A percentile compares a stretch with the other conserved stretches of the same genome.
Evolutionary conservation across 139 green algal genomes (phyloP).

Genomic region (Chlamydomonas urium): DNA sequence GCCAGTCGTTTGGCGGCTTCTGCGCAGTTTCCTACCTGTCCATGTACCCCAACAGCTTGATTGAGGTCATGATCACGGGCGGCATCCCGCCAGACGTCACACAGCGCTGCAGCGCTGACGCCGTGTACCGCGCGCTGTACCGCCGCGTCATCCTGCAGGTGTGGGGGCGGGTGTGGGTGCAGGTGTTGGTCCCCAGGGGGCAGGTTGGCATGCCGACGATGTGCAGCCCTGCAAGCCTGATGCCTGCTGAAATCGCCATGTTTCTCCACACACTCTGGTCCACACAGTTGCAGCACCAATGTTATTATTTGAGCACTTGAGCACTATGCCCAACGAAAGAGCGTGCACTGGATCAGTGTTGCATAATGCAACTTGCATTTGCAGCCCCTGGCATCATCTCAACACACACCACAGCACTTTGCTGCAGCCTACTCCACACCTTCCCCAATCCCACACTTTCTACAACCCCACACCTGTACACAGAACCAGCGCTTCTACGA

Average conservation of each 20-base stretch:
- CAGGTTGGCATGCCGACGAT: no score
- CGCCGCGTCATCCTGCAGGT: conserved; percentile 32
- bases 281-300: no score
- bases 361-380: neutral
- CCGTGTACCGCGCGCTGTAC: conserved; percentile 61
- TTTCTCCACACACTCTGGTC: no score
- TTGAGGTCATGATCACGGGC: conserved; percentile 70
- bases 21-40: conserved; percentile 87
- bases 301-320: no score
- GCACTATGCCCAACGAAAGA: no score
- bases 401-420: no score
- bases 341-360: neutral
- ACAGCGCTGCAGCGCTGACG: conserved; percentile 55
- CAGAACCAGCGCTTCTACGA: conserved; percentile 25
- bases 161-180: neutral
- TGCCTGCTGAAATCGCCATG: no score
- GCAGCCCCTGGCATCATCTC: no score
- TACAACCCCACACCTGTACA: neutral
- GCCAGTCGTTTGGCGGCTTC: conserved; percentile 96
- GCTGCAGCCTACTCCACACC: no score
- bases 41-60: conserved; percentile 34
- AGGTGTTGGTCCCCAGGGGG: no score
- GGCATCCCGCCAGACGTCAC: conserved; percentile 70
- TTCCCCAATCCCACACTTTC: no score
- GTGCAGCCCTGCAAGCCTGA: no score